Percentiles rank a stretch among this genome's conserved stretches.
phyloP scores from a whole-genome alignment of 805 yeast species.

The Lipomyces spencermartinsiae region DNA sequence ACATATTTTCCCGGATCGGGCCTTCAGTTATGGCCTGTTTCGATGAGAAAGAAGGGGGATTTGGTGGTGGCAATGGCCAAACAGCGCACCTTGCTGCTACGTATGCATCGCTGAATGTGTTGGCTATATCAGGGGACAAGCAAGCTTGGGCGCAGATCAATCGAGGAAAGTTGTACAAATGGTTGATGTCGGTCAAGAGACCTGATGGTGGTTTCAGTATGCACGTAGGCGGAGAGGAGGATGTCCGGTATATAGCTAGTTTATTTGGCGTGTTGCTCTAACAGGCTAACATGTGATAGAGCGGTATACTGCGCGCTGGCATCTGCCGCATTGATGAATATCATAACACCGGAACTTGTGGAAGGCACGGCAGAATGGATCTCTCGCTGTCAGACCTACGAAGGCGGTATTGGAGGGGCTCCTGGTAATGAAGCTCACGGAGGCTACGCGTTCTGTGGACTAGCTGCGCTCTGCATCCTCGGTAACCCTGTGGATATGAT shows the following conservation, averaged over 20 bases:
- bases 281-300: conserved; percentile 52
- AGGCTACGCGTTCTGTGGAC: conserved; percentile 92
- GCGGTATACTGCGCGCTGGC: conserved; percentile 87
- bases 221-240: conserved; percentile 82
- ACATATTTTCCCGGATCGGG: conserved; percentile 40
- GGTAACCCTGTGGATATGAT: conserved; percentile 49
- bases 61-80: conserved; percentile 87
- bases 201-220: conserved; percentile 77
- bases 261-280: not conserved
- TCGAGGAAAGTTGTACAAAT: conserved; percentile 56
- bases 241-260: conserved; percentile 46
- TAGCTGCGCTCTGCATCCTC: conserved; percentile 63
- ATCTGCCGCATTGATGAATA: conserved; percentile 67
- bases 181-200: conserved; percentile 71
- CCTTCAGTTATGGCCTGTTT: conserved; percentile 46
- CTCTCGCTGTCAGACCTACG: conserved; percentile 78
- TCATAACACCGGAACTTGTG: conserved; percentile 65
- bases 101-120: conserved; percentile 74
- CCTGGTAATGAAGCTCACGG: conserved; percentile 95
- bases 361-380: conserved; percentile 66
- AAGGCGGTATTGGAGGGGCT: conserved; percentile 92
- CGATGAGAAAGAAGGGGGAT: conserved; percentile 60
- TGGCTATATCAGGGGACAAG: conserved; percentile 56
- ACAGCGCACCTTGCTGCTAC: conserved; percentile 83
- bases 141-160: conserved; percentile 54